A percentile compares a stretch with the other conserved stretches of the same genome.
Conservation (phyloP, 2,329 filamentous ascomycete genomes). For the Xylariaceae sp. region DNA sequence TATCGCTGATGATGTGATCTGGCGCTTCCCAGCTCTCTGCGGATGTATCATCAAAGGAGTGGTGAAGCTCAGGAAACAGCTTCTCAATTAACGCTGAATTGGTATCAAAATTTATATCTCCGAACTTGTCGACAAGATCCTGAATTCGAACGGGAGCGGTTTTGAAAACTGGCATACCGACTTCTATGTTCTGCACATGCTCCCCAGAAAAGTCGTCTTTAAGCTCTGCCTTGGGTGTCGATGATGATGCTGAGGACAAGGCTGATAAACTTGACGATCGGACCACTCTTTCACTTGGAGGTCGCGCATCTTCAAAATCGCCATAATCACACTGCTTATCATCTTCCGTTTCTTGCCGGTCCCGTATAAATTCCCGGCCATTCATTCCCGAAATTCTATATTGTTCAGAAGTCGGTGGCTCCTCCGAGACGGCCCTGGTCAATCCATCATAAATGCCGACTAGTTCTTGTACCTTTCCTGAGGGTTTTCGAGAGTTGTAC, state of each 20-base stretch:
- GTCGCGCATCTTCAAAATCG: conserved; percentile 41
- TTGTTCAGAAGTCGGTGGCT: conserved; percentile 29
- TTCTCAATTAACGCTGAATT: conserved; percentile 34
- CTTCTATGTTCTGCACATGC: neutral
- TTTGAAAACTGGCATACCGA: neutral
- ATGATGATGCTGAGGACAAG: conserved; percentile 18
- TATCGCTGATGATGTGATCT: conserved; percentile 57
- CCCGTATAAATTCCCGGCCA: conserved; percentile 19
- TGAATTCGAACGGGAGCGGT: conserved; percentile 19
- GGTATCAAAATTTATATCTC: conserved; percentile 33
- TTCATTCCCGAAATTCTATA: conserved; percentile 11
- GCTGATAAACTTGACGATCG: conserved; percentile 3
- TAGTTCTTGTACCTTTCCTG: conserved; percentile 55
- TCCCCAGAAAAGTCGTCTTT: conserved; percentile 4
- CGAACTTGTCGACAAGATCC: conserved; percentile 40
- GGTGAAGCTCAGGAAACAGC: conserved; percentile 41
- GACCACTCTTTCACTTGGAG: conserved; percentile 5
- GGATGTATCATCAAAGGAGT: conserved; percentile 8
- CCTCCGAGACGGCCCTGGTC: conserved; percentile 38
- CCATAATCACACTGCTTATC: conserved; percentile 26
- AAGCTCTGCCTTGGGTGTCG: conserved; percentile 29
- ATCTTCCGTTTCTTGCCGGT: conserved; percentile 14
- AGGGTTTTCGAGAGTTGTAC: conserved; percentile 40
- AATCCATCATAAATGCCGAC: conserved; percentile 59
- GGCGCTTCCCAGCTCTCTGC: conserved; percentile 44